phyloP scores from a whole-genome alignment of 257 asterid genomes.

The Linderniella brevidens region DNA sequence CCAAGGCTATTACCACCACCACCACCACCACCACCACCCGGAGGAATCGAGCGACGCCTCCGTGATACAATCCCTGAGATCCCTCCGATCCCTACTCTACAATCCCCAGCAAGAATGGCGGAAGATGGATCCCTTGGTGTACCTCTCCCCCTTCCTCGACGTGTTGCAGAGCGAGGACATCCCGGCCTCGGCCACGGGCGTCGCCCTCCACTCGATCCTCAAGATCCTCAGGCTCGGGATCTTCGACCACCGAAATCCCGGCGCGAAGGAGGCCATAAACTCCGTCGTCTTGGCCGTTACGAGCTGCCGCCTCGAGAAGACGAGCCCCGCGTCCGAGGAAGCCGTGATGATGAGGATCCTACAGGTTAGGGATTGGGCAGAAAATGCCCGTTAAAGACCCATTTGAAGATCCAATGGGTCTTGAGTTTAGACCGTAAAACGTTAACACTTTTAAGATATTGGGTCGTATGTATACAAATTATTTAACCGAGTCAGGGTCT shows the following conservation, averaged over 20 bases:
- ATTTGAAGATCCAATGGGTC: no score
- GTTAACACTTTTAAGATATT: no score
- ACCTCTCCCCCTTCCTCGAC: slow-evolving; percentile 68
- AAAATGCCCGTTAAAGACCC: no score
- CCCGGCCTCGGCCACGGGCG: slow-evolving; percentile 67
- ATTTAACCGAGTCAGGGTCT: no score
- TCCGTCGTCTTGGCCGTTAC: slow-evolving; percentile 41
- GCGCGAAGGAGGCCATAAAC: slow-evolving; percentile 46
- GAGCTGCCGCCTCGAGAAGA: slow-evolving; percentile 56
- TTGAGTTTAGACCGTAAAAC: no score
- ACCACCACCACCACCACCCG: slow-evolving; percentile 14
- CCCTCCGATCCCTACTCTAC: slow-evolving; percentile 58
- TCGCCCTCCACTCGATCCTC: slow-evolving; percentile 60
- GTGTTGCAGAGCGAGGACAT: slow-evolving; percentile 69
- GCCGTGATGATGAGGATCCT: slow-evolving; percentile 73
- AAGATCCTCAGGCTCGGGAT: slow-evolving; percentile 56
- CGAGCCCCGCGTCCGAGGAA: slow-evolving; percentile 56
- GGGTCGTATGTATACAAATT: no score
- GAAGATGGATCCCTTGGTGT: slow-evolving; percentile 41
- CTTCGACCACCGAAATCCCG: slow-evolving; percentile 47
- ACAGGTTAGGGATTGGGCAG: no score
- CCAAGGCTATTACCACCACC: slow-evolving; percentile 21
- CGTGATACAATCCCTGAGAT: slow-evolving; percentile 42
- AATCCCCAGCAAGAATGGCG: slow-evolving; percentile 80
- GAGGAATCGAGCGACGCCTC: slow-evolving; percentile 41